Evolutionary conservation across 495 filamentous ascomycete genomes (phyloP).

Genomic region (Aspergillus diversus): DNA sequence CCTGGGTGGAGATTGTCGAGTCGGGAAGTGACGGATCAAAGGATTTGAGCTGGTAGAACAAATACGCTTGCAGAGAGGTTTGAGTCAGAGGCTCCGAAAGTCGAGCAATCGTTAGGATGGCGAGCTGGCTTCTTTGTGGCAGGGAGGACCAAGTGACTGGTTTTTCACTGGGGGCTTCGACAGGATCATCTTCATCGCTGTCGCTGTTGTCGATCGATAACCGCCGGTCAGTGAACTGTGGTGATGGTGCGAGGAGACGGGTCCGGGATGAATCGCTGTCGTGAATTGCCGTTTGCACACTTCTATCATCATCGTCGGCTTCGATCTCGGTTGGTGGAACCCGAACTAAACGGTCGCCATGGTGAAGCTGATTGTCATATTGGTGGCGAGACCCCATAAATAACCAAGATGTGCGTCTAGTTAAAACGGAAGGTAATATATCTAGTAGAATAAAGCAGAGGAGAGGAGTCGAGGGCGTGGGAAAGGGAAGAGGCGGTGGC

Average conservation of each 20-base stretch:
- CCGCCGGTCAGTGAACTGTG: constrained; percentile 23
- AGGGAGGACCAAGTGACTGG: constrained; percentile 69
- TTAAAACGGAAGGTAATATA: neutral
- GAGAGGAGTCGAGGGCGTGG: neutral
- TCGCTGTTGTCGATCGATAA: constrained; percentile 24
- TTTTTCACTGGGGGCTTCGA: constrained; percentile 30
- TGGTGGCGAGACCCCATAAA: constrained; percentile 23
- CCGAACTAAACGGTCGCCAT: constrained; percentile 21
- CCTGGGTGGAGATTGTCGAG: constrained; percentile 73
- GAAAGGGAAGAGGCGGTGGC: neutral
- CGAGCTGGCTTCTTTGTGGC: constrained; percentile 73
- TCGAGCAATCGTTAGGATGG: constrained; percentile 72
- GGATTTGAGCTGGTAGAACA: constrained; percentile 74
- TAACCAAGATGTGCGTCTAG: neutral
- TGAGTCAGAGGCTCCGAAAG: constrained; percentile 80
- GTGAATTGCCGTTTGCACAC: constrained; percentile 25
- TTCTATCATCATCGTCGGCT: constrained; percentile 24
- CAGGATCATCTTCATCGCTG: constrained; percentile 17
- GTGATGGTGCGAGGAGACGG: constrained; percentile 21
- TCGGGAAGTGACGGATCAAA: constrained; percentile 66
- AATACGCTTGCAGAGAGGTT: constrained; percentile 73
- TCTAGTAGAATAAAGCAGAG: neutral
- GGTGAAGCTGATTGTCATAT: constrained; percentile 11
- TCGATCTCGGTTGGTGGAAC: neutral
- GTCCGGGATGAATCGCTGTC: constrained; percentile 13